Conservation (phyloP, 2,329 filamentous ascomycete species). For the Ampelomyces quisqualis region DNA sequence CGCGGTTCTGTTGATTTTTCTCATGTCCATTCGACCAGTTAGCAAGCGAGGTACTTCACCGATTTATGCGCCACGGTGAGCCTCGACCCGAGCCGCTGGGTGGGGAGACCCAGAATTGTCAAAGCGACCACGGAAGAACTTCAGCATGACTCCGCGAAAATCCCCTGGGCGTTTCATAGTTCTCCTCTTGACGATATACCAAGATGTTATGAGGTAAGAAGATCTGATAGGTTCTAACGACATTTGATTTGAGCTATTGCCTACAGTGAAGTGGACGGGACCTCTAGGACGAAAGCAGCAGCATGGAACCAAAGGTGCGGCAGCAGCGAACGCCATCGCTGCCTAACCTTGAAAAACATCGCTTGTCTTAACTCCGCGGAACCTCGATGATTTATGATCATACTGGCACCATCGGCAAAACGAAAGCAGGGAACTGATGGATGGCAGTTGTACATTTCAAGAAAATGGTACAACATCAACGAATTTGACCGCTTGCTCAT, state of each 20-base stretch:
- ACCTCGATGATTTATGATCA: not conserved
- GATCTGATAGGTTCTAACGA: too few relatives aligned
- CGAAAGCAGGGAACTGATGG: slow-evolving; percentile 6
- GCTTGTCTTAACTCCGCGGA: not conserved
- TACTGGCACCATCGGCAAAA: not conserved
- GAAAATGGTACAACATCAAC: too few relatives aligned
- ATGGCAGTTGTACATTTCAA: slow-evolving; percentile 2
- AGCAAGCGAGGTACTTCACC: slow-evolving; percentile 7
- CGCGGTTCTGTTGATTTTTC: not conserved
- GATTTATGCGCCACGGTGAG: slow-evolving; percentile 19
- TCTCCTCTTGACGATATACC: too few relatives aligned
- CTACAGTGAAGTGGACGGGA: not conserved
- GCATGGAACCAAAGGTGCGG: not conserved
- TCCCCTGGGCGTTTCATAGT: too few relatives aligned
- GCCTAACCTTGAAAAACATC: not conserved
- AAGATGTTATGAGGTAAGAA: too few relatives aligned
- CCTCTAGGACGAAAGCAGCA: too few relatives aligned
- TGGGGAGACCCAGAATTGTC: slow-evolving; percentile 2
- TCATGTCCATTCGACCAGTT: slow-evolving; percentile 1
- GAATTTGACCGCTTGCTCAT: too few relatives aligned
- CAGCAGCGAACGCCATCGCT: not conserved
- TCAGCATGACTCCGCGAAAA: too few relatives aligned
- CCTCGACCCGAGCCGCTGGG: slow-evolving; percentile 11
- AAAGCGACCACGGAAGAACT: not conserved
- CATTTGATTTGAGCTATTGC: not conserved